Evolutionary conservation across 257 asterid species (phyloP).

Genomic region (Solanum bulbocastanum): DNA sequence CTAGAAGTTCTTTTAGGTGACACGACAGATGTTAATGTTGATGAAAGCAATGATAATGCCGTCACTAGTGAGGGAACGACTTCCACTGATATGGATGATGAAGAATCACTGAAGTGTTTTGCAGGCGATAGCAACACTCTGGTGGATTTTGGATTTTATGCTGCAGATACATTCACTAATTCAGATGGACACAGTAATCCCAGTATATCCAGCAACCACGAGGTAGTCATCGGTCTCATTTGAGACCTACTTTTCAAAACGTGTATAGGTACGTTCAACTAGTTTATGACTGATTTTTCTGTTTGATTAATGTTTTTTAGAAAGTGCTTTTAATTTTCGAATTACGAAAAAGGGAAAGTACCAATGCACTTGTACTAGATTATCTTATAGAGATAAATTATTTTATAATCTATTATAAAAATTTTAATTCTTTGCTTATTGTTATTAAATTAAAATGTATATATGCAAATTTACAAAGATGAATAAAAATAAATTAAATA

Average conservation of each 20-base stretch:
- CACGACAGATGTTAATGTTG: constrained; percentile 4
- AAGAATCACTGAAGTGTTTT: constrained; percentile 5
- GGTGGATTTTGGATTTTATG: constrained; percentile 32
- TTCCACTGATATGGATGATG: constrained; percentile 4
- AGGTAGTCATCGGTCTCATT: constrained; percentile 37
- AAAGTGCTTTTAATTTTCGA: background rate
- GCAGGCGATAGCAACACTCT: constrained; percentile 11
- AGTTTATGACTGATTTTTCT: background rate
- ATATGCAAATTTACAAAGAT: no score
- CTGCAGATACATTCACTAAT: constrained; percentile 13
- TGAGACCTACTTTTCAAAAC: constrained; percentile 3
- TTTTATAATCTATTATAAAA: no score
- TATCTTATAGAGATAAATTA: no score
- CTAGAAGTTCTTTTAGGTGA: constrained; percentile 59
- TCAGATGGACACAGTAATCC: constrained; percentile 12
- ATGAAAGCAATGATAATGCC: constrained; percentile 1
- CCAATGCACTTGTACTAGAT: no score
- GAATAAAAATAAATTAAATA: no score
- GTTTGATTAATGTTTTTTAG: background rate
- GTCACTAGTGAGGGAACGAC: constrained; percentile 6
- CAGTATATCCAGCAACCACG: constrained; percentile 14
- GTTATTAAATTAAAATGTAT: no score
- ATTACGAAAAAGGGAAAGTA: no score
- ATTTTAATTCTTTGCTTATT: no score
- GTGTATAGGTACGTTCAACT: background rate